Evolutionary conservation across 176 grass and related monocot genomes (phyloP), one percentile per base, ranked within the genome.

Genomic region (Themeda triandra): DNA sequence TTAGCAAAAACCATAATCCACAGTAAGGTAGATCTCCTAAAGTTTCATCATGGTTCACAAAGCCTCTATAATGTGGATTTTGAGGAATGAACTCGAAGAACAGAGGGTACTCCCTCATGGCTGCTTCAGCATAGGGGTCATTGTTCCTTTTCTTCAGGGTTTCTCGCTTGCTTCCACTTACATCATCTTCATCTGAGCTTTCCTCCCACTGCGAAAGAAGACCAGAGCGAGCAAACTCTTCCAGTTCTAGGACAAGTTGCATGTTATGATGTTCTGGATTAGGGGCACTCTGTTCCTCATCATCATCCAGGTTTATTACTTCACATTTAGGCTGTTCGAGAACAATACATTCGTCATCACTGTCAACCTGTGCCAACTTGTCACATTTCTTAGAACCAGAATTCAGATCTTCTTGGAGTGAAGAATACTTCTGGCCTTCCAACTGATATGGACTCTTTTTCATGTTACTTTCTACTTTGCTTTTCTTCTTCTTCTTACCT

Each of bases 71-170:
- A 75, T 93, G 92, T 73, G 92, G 92, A 72, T 76, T 83, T 32
- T 93, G 92, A 11, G 92, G 92, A 71, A 93, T 86, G 63, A 93
- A 18, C 69, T 86, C 33, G 63, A 93, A 93, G 69, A 91, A 93
- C 28, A 35, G 69, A 84, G 86, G 86, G 33, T 93, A 91, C 54
- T 88, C 80, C 64, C 79, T 76, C 80, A 83, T 84, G 23, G 92
- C 88, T 56, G 86, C 83, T 67, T 80, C 41, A 51, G 79, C 86
- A 54, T 77, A 91, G 83, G 88, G 86, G 42, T 94, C 92, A 77
- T 33, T 51, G 36, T 30, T 73, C 11, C 46, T 65, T 53, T 18
- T 69, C 17, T 80, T 76, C 46, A 23, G 14, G 42, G 11, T 71
- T 14, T 41, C 32, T 81, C 6, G 53, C 27, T 84, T 80, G 39